Base-by-base conservation (phyloP, 2,329 filamentous ascomycete species). In the Neofusicoccum sp. region DNA sequence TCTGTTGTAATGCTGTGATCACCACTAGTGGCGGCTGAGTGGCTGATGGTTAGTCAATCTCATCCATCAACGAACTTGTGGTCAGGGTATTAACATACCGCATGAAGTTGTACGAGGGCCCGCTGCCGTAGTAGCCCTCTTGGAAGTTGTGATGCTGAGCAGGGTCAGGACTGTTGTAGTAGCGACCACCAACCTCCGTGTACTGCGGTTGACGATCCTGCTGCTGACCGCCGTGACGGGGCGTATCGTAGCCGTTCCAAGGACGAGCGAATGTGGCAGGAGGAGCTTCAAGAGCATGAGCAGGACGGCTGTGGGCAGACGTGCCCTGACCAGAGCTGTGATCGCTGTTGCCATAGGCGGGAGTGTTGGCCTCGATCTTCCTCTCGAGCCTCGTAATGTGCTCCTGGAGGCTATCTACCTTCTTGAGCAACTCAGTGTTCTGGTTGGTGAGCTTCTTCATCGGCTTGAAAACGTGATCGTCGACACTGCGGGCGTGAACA, bases 351-450 rank as follows among this genome's bases (percentile, higher is more conserved):
- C n/a, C 12, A 14, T 50, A 22, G 16, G 33, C 33, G 11, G 43
- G 29, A 4, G 22, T 8, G 33, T 7, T 16, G 29, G 36, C 36
- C 14, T 59, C 61, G 7, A 49, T n/a, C 52, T 59, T 63, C 44
- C 31, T 50, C 52, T 63, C 61, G 39, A 76, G 54, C 11, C 66
- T 66, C 39, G 66, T 52, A 22, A 75, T 43, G 9, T 64, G 63
- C 59, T 71, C 70, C 41, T 73, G 69, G 14, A 76, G 61, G 8
- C 67, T 68, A 50, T 69, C 70, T 37, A 77, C 67, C 6, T 65
- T 66, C 11, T 66, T 65, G 33, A 72, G 67, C 61, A 76, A 64
- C 1, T 65, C 66, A 1, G 50, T 43, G 14, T 61, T 67, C 68
- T 71, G 73, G 61, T 71, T 67, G 4, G 66, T 64, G 39, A 75